Conservation (phyloP, 2,329 filamentous ascomycete species). For the Paraphoma chrysanthemicola region DNA sequence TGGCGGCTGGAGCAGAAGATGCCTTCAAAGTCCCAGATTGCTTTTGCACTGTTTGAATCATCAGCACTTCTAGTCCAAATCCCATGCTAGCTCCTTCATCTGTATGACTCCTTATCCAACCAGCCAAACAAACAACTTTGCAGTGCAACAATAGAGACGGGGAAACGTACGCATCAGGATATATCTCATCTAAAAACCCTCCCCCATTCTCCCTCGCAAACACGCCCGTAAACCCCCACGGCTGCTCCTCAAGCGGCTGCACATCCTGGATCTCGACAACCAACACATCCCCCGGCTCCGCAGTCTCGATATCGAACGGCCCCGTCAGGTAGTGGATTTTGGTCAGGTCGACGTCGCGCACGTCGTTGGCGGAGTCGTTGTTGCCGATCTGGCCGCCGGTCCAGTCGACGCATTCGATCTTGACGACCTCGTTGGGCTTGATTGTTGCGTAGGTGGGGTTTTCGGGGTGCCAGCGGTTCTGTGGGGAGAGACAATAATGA, state of each 20-base stretch:
- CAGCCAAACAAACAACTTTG: background rate
- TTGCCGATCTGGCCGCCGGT: slow-evolving; percentile 80
- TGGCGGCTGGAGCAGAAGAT: slow-evolving; percentile 86
- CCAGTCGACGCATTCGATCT: slow-evolving; percentile 91
- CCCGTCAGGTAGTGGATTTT: slow-evolving; percentile 87
- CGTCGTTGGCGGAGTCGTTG: slow-evolving; percentile 87
- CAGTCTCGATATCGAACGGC: slow-evolving; percentile 84
- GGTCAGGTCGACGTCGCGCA: slow-evolving; percentile 84
- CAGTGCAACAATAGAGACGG: background rate
- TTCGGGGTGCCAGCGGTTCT: slow-evolving; percentile 95
- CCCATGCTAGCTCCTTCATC: no score
- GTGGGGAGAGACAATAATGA: background rate
- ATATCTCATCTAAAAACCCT: slow-evolving; percentile 86
- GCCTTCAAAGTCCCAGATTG: slow-evolving; percentile 79
- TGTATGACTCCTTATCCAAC: no score
- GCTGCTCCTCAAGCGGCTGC: slow-evolving; percentile 82
- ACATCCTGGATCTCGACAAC: slow-evolving; percentile 93
- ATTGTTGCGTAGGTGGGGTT: slow-evolving; percentile 76
- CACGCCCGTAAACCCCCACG: slow-evolving; percentile 89
- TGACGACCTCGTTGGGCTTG: slow-evolving; percentile 84
- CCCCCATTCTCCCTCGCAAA: slow-evolving; percentile 85
- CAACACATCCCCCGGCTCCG: slow-evolving; percentile 83
- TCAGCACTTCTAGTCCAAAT: background rate
- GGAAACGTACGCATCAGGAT: slow-evolving; percentile 73
- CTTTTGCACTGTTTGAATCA: slow-evolving; percentile 63